Evolutionary conservation across 352 stramenopile genomes (phyloP).

Genomic region (Achlya hypogyna): DNA sequence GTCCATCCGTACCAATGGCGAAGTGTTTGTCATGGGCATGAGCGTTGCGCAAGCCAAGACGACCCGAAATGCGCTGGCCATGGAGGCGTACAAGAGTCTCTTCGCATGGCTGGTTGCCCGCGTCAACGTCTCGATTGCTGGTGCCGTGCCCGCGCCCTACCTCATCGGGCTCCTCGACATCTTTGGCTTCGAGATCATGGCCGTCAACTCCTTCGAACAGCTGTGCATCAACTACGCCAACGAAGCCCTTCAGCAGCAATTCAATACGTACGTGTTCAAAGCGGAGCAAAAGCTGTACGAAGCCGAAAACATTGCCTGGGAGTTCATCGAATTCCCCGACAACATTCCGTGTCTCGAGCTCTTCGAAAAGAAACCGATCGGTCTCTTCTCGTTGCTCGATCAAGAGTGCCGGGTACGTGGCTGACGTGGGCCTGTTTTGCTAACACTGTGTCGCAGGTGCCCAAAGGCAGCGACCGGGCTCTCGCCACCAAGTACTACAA

Average conservation of each 20-base stretch:
- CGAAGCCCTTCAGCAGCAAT: conserved; percentile 80
- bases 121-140: conserved; percentile 83
- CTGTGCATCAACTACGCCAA: conserved; percentile 90
- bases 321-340: conserved; percentile 70
- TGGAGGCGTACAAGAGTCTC: conserved; percentile 87
- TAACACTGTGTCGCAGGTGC: conserved; percentile 23
- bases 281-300: conserved; percentile 73
- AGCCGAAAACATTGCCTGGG: conserved; percentile 65
- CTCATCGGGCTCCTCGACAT: conserved; percentile 84
- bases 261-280: conserved; percentile 90
- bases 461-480: conserved; percentile 55
- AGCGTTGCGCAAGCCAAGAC: conserved; percentile 57
- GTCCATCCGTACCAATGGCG: conserved; percentile 49
- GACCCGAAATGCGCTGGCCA: conserved; percentile 83
- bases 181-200: conserved; percentile 85
- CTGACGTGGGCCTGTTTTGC: background rate
- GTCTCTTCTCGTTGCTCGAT: conserved; percentile 75
- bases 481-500: conserved; percentile 51
- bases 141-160: conserved; percentile 20
- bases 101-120: conserved; percentile 92
- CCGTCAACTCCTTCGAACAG: conserved; percentile 80
- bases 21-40: conserved; percentile 62
- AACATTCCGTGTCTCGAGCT: conserved; percentile 70
- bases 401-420: conserved; percentile 59
- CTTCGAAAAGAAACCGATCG: conserved; percentile 66